Evolutionary conservation across 75 land plant species (phyloP).

Genomic region (Adiantum capillusveneris): DNA sequence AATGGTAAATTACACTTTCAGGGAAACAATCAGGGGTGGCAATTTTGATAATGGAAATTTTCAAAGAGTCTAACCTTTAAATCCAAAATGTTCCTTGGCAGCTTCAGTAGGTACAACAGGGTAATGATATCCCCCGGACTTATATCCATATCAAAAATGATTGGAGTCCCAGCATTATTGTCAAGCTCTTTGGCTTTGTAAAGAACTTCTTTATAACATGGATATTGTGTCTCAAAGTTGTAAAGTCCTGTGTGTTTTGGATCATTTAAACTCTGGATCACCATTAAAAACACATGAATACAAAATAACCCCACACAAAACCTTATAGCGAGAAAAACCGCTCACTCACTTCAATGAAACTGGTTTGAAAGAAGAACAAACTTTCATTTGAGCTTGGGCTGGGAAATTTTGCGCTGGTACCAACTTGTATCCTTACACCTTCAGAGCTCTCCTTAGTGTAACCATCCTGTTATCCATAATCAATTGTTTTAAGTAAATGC

Average conservation of each 20-base stretch:
- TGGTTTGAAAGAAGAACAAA: constrained; percentile 42
- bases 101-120: constrained; percentile 64
- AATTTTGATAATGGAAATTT: no score
- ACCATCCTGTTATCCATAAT: constrained; percentile 53
- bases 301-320: no score
- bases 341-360: constrained; percentile 54
- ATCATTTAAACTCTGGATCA: constrained; percentile 43
- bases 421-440: constrained; percentile 51
- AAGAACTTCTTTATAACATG: constrained; percentile 42
- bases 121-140: constrained; percentile 87
- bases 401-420: constrained; percentile 50
- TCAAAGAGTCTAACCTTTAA: constrained; percentile 44
- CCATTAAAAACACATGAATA: background rate
- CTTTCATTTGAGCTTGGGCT: constrained; percentile 30
- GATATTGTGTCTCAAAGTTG: constrained; percentile 60
- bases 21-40: no score
- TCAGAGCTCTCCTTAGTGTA: constrained; percentile 50
- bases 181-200: constrained; percentile 43
- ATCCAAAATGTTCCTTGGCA: constrained; percentile 53
- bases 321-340: no score
- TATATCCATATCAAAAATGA: constrained; percentile 88
- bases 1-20: no score
- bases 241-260: constrained; percentile 52
- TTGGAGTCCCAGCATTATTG: constrained; percentile 31
- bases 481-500: no score